Evolutionary conservation across 1,139 yeast genomes (phyloP).

Genomic region (Lodderomyces parapsilosis): DNA sequence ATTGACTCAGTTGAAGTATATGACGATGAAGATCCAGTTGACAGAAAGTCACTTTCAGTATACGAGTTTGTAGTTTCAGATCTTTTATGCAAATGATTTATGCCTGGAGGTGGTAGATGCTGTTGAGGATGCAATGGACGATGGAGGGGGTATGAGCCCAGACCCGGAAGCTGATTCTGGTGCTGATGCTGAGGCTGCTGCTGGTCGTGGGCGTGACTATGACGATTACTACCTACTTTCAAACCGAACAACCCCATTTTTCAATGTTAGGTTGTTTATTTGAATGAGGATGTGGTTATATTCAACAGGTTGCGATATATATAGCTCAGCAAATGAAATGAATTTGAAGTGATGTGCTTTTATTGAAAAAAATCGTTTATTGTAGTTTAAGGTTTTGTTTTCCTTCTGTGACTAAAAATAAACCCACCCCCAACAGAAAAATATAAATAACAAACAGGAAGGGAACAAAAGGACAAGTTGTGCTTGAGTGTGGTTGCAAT

Average conservation of each 20-base stretch:
- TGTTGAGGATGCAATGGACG: neutral
- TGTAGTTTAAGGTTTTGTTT: neutral
- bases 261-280: too few relatives aligned
- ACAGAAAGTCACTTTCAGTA: conserved; percentile 34
- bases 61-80: conserved; percentile 17
- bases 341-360: neutral
- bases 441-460: neutral
- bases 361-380: neutral
- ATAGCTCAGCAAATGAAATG: neutral
- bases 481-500: too few relatives aligned
- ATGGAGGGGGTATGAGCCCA: neutral
- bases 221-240: neutral
- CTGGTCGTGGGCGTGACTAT: neutral
- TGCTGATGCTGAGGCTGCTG: neutral
- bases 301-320: neutral
- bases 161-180: neutral
- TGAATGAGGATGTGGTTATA: neutral
- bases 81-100: conserved; percentile 8
- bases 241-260: conserved; percentile 1
- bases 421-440: neutral
- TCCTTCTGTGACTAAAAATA: neutral
- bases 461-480: neutral
- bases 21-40: conserved; percentile 33
- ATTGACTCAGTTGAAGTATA: conserved; percentile 27
- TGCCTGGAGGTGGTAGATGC: conserved; percentile 1